Conservation (phyloP, 805 yeast genomes). For the Monosporozyma unispora region DNA sequence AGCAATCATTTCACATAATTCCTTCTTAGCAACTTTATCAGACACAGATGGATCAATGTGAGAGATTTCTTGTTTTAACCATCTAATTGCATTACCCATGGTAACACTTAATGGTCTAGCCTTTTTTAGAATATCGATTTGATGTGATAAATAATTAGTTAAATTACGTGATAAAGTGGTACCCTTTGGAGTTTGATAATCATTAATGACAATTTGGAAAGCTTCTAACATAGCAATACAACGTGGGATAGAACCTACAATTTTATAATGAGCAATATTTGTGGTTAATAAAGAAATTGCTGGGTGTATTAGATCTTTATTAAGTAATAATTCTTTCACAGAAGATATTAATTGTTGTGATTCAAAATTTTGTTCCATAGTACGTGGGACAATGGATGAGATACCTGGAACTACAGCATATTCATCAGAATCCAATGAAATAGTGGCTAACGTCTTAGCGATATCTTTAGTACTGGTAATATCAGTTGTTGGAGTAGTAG, state of each 20-base stretch:
- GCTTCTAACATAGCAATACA: constrained; percentile 78
- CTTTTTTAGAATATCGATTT: constrained; percentile 82
- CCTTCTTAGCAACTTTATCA: constrained; percentile 50
- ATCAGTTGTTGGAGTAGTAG: constrained; percentile 4
- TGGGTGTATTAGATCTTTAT: constrained; percentile 67
- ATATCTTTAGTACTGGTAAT: constrained; percentile 10
- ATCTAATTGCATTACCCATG: constrained; percentile 96
- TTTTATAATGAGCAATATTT: constrained; percentile 70
- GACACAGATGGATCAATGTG: constrained; percentile 62
- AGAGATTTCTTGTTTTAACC: constrained; percentile 92
- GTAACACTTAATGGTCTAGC: constrained; percentile 87
- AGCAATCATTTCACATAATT: constrained; percentile 60
- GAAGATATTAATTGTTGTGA: constrained; percentile 23
- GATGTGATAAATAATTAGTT: constrained; percentile 80
- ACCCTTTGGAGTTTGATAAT: constrained; percentile 77
- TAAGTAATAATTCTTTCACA: constrained; percentile 27
- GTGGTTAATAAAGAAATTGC: constrained; percentile 69
- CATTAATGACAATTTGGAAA: constrained; percentile 68
- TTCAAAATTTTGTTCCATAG: constrained; percentile 28
- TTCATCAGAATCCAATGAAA: constrained; percentile 21
- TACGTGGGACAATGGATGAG: constrained; percentile 36
- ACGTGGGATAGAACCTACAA: constrained; percentile 85
- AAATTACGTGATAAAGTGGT: constrained; percentile 81
- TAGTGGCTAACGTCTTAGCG: constrained; percentile 20
- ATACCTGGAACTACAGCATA: constrained; percentile 33